These are phyloP conservation scores for Talaromyces liani DNA, from an alignment of 495 filamentous ascomycete species.

Conservation along the genomic window DNA sequence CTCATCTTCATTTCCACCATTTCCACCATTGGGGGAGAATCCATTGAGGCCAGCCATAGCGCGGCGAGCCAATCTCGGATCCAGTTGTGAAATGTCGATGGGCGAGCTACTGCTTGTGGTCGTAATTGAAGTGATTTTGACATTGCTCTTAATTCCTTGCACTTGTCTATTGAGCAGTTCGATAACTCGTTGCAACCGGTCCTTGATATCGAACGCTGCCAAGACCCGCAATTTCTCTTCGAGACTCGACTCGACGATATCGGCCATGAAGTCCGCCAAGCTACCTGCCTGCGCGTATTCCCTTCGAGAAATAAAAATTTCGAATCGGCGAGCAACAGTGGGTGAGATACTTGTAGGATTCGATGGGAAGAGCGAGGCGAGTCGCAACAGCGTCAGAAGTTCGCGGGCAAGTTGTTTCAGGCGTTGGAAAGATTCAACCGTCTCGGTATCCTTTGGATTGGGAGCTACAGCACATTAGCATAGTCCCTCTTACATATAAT, in stretches of 20 bases:
- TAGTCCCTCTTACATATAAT: background rate
- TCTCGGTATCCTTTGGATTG: slow-evolving; percentile 45
- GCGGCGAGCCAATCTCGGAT: slow-evolving; percentile 41
- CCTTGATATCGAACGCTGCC: slow-evolving; percentile 63
- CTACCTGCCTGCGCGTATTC: slow-evolving; percentile 69
- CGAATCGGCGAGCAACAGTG: slow-evolving; percentile 73
- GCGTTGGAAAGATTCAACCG: slow-evolving; percentile 64
- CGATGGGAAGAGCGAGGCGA: slow-evolving; percentile 67
- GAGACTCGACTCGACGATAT: slow-evolving; percentile 73
- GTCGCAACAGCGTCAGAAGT: slow-evolving; percentile 67
- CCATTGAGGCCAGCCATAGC: slow-evolving; percentile 44
- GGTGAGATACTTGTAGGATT: slow-evolving; percentile 61
- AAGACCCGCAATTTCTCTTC: slow-evolving; percentile 86
- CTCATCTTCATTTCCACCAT: slow-evolving; percentile 50
- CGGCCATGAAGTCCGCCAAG: slow-evolving; percentile 95
- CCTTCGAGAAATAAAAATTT: slow-evolving; percentile 75
- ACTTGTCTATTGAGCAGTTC: slow-evolving; percentile 76
- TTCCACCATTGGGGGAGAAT: slow-evolving; percentile 42
- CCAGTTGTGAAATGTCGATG: slow-evolving; percentile 46
- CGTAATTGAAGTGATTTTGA: slow-evolving; percentile 67
- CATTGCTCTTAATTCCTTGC: slow-evolving; percentile 69
- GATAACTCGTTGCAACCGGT: slow-evolving; percentile 70
- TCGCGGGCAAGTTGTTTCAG: slow-evolving; percentile 78
- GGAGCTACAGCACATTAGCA: slow-evolving; percentile 21
- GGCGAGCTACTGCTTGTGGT: slow-evolving; percentile 46